Conservation (phyloP, 331 rosid species). For the Phaseolus coccineus region DNA sequence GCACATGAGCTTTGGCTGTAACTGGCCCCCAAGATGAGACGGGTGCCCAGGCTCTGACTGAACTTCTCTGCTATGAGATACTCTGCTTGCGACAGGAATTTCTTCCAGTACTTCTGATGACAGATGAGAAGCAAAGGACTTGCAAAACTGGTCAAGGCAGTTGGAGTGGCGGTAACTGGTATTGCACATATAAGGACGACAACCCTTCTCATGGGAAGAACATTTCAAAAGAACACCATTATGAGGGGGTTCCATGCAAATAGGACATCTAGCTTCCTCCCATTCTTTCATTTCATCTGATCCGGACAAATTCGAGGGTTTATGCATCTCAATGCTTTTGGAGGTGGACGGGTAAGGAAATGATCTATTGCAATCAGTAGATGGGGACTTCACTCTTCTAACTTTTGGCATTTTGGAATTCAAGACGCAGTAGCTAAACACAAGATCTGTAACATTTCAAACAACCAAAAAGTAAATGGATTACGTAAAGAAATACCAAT, state of each 20-base stretch:
- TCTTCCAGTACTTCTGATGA: conserved; percentile 59
- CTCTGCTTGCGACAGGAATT: conserved; percentile 60
- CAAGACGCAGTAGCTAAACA: conserved; percentile 37
- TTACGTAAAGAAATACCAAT: not conserved
- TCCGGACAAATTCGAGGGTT: conserved; percentile 47
- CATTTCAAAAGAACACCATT: conserved; percentile 75
- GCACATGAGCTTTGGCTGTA: conserved; percentile 59
- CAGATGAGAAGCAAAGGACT: conserved; percentile 60
- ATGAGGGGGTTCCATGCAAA: conserved; percentile 85
- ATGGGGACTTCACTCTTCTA: conserved; percentile 63
- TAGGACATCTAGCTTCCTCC: conserved; percentile 78
- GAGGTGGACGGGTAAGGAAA: conserved; percentile 65
- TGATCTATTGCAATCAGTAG: conserved; percentile 52
- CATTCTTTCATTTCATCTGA: conserved; percentile 63
- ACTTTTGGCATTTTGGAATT: conserved; percentile 68
- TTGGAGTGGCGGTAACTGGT: conserved; percentile 85
- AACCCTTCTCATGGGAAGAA: conserved; percentile 71
- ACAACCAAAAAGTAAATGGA: not conserved
- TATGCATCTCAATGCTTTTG: conserved; percentile 46
- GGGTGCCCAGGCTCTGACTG: conserved; percentile 50
- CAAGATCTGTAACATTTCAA: conserved; percentile 10
- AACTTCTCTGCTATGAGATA: conserved; percentile 51
- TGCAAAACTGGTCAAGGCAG: conserved; percentile 78
- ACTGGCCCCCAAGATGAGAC: conserved; percentile 48
- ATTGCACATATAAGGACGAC: conserved; percentile 82